These are phyloP conservation scores for Catenaria anguillulae DNA, from an alignment of 371 early-diverging fungal genomes.

Conservation along the genomic window DNA sequence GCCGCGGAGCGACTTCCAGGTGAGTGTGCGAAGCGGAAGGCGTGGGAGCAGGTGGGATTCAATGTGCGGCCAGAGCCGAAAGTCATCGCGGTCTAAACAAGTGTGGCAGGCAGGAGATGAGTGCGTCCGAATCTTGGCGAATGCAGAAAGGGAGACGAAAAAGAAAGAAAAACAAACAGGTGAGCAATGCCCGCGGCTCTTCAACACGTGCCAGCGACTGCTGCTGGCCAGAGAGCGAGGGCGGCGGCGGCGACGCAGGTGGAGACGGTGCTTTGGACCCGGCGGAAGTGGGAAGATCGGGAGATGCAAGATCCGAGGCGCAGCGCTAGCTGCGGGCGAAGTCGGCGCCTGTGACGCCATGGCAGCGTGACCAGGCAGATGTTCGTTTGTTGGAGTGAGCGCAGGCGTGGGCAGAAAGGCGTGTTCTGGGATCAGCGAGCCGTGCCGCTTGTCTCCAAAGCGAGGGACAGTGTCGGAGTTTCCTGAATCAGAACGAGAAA, in stretches of 20 bases:
- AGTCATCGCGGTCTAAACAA: conserved; percentile 50
- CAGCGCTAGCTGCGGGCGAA: background rate
- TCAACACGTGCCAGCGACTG: no score
- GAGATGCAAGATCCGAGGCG: no score
- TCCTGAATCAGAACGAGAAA: no score
- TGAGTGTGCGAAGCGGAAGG: conserved; percentile 66
- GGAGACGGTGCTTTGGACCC: no score
- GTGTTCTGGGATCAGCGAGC: no score
- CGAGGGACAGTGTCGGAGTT: no score
- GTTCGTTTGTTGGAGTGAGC: no score
- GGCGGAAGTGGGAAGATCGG: no score
- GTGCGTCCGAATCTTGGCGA: background rate
- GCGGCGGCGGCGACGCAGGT: no score
- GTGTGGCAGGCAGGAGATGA: background rate
- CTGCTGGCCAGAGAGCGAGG: no score
- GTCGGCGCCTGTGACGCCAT: background rate
- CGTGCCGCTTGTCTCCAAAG: no score
- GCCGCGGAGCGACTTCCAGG: conserved; percentile 61
- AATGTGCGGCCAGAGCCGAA: conserved; percentile 57
- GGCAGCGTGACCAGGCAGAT: background rate
- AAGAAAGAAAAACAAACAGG: background rate
- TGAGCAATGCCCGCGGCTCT: background rate
- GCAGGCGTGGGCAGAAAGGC: no score
- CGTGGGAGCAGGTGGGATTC: conserved; percentile 48
- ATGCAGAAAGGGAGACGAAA: background rate